Evolutionary conservation across 176 grass and related monocot species (phyloP), one percentile per base, ranked within the genome.

Genomic region (Oryza meyeriana): DNA sequence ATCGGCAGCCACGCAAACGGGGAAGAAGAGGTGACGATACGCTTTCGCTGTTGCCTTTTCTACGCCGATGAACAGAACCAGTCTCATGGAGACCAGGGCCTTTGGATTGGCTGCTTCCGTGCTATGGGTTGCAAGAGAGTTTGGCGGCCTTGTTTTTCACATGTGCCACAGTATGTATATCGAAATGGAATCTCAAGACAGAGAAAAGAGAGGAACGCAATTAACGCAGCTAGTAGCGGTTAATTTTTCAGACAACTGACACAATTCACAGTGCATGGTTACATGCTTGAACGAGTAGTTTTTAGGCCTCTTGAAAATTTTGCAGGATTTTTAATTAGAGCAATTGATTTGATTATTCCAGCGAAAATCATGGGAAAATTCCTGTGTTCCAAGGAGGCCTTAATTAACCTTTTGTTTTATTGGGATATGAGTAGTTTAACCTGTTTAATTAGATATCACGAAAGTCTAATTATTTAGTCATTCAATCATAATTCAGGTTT

Each of bases 91-190:
- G 8, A 20, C 16, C 3, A 20, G 64, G 65, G 11, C 67, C 67
- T 16, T 44, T 12, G 24, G 36, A 38, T 82, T 73, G 69, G 70
- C 45, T 38, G 27, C 64, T 80, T 69, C 20, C 47, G 44, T 66
- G 55, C 55, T 31, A 44, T 24, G 73, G 34, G 26, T 36, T 64
- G 75, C 66, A 24, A 64, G 47, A 48, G 55, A 50, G 22, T 27
- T 50, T 38, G 75, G 75, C 55, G 52, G 55, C 66, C 83, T 64
- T 85, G 55, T 55, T 85, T 85, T 71, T 55, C 55, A 72, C 83
- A 79, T 50, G 55, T 64, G 55, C 30, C 11, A 22, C 6, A 22
- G 48, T 52, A 20, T 52, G 48, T 36, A 17, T 79, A 64, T 79
- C n/a, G 28, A 85, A 45, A 48, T 48, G 66, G 65, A 69, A 77